phyloP scores from a whole-genome alignment of 768 basidiomycete genomes.

The Scleroderma bovista region DNA sequence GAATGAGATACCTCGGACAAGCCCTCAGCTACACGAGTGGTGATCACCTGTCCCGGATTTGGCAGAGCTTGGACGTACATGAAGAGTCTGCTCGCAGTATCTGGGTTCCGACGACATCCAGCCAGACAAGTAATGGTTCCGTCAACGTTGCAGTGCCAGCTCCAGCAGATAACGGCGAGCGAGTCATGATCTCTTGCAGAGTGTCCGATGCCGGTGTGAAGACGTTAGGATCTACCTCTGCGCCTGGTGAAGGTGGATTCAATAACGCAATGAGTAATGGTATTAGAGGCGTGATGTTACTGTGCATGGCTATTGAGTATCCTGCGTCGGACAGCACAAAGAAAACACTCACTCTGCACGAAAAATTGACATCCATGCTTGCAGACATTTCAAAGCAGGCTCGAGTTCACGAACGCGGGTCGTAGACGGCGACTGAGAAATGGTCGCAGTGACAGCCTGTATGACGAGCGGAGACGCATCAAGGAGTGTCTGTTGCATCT shows the following conservation, averaged over 20 bases:
- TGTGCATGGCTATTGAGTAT: constrained; percentile 21
- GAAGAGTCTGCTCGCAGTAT: constrained; percentile 37
- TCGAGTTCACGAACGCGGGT: constrained; percentile 41
- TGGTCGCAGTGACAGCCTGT: constrained; percentile 56
- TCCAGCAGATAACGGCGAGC: constrained; percentile 68
- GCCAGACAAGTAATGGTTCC: constrained; percentile 83
- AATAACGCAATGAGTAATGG: constrained; percentile 50
- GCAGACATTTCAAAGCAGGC: constrained; percentile 73
- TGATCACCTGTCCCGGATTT: background rate
- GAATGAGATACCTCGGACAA: constrained; percentile 60
- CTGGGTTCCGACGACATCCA: constrained; percentile 45
- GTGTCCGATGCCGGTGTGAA: constrained; percentile 67
- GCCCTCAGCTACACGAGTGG: constrained; percentile 11
- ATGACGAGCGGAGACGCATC: constrained; percentile 69
- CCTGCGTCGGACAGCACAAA: background rate
- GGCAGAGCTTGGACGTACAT: constrained; percentile 24
- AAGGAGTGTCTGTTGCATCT: constrained; percentile 59
- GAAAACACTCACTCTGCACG: constrained; percentile 53
- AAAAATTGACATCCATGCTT: constrained; percentile 75
- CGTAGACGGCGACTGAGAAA: constrained; percentile 37
- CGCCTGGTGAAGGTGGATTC: constrained; percentile 23
- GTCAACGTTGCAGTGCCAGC: constrained; percentile 67
- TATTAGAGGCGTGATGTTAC: constrained; percentile 69
- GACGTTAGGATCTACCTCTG: constrained; percentile 40
- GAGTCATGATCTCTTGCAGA: constrained; percentile 71